These are phyloP conservation scores for Pestalotiopsis sp. DNA, from an alignment of 2,329 filamentous ascomycete species.

Conservation along the genomic window DNA sequence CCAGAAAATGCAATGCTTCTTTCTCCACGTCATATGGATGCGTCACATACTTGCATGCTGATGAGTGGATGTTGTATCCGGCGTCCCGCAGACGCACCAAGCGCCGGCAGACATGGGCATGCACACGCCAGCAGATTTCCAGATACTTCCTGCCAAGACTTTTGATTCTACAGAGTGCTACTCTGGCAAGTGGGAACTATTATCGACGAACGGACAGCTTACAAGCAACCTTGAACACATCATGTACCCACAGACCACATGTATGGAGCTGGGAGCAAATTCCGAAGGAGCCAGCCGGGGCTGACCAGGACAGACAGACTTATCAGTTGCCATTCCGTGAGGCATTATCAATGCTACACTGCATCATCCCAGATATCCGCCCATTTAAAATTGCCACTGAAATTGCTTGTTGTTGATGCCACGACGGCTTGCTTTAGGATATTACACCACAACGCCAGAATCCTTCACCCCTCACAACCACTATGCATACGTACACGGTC, in stretches of 20 bases:
- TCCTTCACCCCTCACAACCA: not conserved
- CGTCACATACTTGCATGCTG: not conserved
- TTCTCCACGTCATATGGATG: not conserved
- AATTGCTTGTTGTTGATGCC: not conserved
- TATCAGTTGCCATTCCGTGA: not conserved
- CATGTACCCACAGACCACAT: not conserved
- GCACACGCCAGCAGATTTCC: not conserved
- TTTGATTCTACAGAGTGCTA: not conserved
- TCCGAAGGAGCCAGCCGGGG: not conserved
- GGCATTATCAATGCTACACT: not conserved
- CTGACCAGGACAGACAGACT: not conserved
- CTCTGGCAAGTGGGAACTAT: not conserved
- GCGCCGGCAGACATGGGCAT: not conserved
- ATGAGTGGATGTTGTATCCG: not conserved
- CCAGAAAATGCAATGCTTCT: not conserved
- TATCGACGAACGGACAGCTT: not conserved
- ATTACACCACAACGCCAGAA: not conserved
- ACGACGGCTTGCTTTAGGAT: not conserved
- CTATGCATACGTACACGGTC: not conserved
- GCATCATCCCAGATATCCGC: slow-evolving; percentile 1
- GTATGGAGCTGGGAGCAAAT: not conserved
- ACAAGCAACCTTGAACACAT: not conserved
- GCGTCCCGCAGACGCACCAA: not conserved
- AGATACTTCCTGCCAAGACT: not conserved
- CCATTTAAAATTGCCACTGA: not conserved